Base-by-base conservation (phyloP, 1,284 basidiomycete genomes). In the Moesziomyces parantarcticus region DNA sequence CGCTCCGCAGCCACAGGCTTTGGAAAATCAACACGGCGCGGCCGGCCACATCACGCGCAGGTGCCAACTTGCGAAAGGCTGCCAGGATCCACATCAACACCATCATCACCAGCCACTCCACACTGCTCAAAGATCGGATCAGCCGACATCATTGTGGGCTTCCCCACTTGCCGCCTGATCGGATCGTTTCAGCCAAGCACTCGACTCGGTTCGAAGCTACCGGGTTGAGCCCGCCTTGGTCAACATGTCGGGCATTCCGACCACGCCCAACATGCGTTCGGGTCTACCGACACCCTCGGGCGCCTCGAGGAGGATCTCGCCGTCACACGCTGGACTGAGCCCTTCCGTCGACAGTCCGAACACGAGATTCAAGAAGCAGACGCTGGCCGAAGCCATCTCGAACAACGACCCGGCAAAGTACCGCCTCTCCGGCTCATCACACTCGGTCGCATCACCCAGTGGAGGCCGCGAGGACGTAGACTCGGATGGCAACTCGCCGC, bases 341-440 rank as follows among this genome's bases (percentile, higher is more conserved):
- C 67, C 72, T 14, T 50, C n/a, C 14, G 48, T 51, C 20, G 71
- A 74, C 25, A 74, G 71, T 46, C 71, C 71, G 44, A 58, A 74
- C 42, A 74, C 67, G 3, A 26, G 55, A 13, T 70, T 59, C 57
- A 70, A 69, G 26, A 75, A 75, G 48, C 67, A 75, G 42, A 60
- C 58, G 11, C 47, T 75, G 40, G 72, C 72, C 7, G 72, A 75
- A 56, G 72, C 72, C 50, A 75, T 75, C 53, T 66, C 72, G 3
- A 57, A 58, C 21, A 70, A 75, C 36, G 67, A 75, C 53, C 72
- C 72, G 4, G 72, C 72, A 32, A 75, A 67, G 63, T 75, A 75
- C 52, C 72, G 72, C 41, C 45, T 65, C n/a, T 44, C 44, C 26
- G 51, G 40, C 9, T 46, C 57, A 5, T 48, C 60, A 1, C 44